Base-by-base conservation (phyloP, 495 filamentous ascomycete genomes). In the Neohortaea acidophila region DNA sequence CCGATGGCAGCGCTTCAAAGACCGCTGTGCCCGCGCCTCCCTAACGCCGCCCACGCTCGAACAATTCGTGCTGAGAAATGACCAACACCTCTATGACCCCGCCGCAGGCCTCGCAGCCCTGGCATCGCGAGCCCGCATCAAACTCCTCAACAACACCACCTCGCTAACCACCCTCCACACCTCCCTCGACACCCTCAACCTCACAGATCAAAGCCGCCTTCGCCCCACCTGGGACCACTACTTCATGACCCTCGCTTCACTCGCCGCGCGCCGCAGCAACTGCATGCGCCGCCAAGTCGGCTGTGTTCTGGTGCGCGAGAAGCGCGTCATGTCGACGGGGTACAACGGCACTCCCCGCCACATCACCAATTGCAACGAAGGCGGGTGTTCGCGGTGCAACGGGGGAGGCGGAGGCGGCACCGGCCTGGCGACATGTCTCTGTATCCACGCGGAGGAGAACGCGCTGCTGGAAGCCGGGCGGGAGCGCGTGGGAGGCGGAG, bases 221-320 rank as follows among this genome's bases (percentile, higher is more conserved):
- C 72, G 89, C 1, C 89, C 89, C n/a, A 79, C 69, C 41, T 97
- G 89, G 89, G 89, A 97, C 58, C 71, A 83, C 47, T 97, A 97
- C 61, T 97, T 97, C 58, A 97, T 97, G 89, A 68, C 81, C 38
- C 66, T 97, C 4, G 85, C 87, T 7, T 87, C 83, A 12, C 74
- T 96, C 32, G 89, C 89, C 7, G 82, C 89, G 2, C 82, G 81
- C 45, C 69, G 89, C 46, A 81, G 78, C 57, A 97, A 97, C 56
- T 97, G 89, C 63, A 97, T 97, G 89, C 94, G 94, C 62, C 70
- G 89, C 20, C 73, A 86, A 39, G 89, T 97, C 17, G 89, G 89
- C 4, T 92, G 84, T 60, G 89, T 97, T 4, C 66, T 97, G n/a
- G 84, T 94, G 6, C 68, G 84, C 48, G 79, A 84, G 45, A 75